A percentile compares a stretch with the other conserved stretches of the same genome.
Conservation (phyloP, 2,329 filamentous ascomycete species). For the Tricladium varicosporioides region DNA sequence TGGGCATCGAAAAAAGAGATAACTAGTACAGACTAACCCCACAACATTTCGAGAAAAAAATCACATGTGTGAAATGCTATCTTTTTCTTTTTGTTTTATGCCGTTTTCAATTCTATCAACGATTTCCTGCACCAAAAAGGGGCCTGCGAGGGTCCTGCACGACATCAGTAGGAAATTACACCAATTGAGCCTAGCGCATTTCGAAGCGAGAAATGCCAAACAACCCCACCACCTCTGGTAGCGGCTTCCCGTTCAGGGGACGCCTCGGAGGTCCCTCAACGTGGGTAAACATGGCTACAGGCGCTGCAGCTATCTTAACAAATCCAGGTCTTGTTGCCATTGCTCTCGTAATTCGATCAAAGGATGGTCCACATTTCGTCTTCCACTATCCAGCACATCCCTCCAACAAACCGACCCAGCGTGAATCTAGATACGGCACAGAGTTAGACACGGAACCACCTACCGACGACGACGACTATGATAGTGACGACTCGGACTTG, state of each 20-base stretch:
- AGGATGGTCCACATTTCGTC: slow-evolving; percentile 77
- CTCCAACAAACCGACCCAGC: slow-evolving; percentile 36
- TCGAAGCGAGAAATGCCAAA: no score
- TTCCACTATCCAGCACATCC: slow-evolving; percentile 78
- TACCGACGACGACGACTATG: slow-evolving; percentile 31
- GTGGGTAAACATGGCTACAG: background rate
- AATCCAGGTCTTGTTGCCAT: slow-evolving; percentile 49
- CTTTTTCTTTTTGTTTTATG: background rate
- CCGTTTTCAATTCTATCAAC: no score
- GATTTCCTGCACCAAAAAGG: no score
- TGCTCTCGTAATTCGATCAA: slow-evolving; percentile 49
- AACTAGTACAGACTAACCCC: background rate
- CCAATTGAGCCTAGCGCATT: no score
- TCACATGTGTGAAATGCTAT: background rate
- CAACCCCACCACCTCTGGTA: background rate
- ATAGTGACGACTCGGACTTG: slow-evolving; percentile 41
- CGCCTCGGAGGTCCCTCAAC: background rate
- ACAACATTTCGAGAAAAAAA: no score
- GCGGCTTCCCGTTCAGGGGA: background rate
- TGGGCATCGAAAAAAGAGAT: background rate
- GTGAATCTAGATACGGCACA: slow-evolving; percentile 30
- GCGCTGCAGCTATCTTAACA: background rate
- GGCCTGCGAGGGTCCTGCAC: no score
- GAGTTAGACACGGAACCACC: slow-evolving; percentile 31
- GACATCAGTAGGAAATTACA: no score